phyloP scores from a whole-genome alignment of 1,139 yeast genomes.

The Geotrichum klebahnii region DNA sequence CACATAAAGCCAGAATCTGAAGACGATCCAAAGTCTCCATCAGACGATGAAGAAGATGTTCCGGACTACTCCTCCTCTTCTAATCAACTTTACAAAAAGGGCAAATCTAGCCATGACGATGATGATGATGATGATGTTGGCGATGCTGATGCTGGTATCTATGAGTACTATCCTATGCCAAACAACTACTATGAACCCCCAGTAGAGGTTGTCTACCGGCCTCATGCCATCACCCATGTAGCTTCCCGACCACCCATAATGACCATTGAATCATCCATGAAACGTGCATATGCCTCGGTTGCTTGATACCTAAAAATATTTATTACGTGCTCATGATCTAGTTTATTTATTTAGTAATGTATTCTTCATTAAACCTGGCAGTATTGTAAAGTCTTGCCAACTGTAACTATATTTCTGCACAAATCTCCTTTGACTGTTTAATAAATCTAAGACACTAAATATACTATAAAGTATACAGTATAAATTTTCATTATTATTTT shows the following conservation, averaged over 20 bases:
- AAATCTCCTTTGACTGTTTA: neutral
- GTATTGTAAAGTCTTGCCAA: too few relatives aligned
- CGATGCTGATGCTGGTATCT: constrained; percentile 25
- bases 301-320: constrained; percentile 6
- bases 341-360: neutral
- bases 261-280: constrained; percentile 4
- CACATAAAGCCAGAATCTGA: neutral
- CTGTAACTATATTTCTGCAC: neutral
- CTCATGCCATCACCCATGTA: constrained; percentile 53
- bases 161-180: constrained; percentile 56
- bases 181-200: constrained; percentile 57
- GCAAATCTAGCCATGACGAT: constrained; percentile 3
- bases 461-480: neutral
- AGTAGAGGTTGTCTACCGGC: constrained; percentile 56
- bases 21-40: neutral
- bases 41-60: constrained; percentile 13
- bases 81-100: neutral
- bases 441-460: neutral
- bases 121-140: constrained; percentile 14
- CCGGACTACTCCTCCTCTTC: neutral
- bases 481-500: neutral
- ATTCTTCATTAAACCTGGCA: neutral
- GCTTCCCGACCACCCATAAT: neutral
- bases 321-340: constrained; percentile 4
- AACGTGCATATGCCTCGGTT: constrained; percentile 5